These are phyloP conservation scores for Trichophyton benhamiae DNA, from an alignment of 2,329 filamentous ascomycete species.

Conservation along the genomic window DNA sequence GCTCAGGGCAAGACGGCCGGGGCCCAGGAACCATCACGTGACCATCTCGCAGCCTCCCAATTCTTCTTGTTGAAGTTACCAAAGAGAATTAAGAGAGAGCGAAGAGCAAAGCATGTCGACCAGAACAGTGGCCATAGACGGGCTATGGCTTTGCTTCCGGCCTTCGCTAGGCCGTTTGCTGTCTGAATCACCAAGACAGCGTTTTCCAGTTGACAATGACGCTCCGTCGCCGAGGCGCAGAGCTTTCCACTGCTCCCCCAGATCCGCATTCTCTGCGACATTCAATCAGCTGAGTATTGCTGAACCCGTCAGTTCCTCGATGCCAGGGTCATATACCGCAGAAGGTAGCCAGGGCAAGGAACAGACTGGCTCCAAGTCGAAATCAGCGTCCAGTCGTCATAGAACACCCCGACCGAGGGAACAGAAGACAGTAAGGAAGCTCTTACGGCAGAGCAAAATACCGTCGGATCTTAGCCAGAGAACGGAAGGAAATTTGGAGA, in stretches of 20 bases:
- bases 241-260: neutral
- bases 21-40: neutral
- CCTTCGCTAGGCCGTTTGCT: conserved; percentile 22
- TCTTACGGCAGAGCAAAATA: conserved; percentile 10
- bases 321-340: neutral
- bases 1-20: neutral
- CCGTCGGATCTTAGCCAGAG: conserved; percentile 13
- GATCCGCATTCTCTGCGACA: neutral
- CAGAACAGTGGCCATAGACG: conserved; percentile 24
- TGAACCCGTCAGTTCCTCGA: neutral
- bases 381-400: neutral
- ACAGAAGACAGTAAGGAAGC: neutral
- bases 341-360: neutral
- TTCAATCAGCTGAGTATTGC: neutral
- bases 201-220: neutral
- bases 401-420: neutral
- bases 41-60: neutral
- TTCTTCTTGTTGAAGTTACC: too few species aligned
- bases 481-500: conserved; percentile 20
- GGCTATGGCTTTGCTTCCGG: conserved; percentile 32
- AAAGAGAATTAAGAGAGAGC: neutral
- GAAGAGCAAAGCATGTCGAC: conserved; percentile 19
- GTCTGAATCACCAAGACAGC: neutral
- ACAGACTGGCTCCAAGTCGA: neutral
- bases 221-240: neutral